phyloP scores from a whole-genome alignment of 1,284 basidiomycete species.

The Dichomitus squalens region DNA sequence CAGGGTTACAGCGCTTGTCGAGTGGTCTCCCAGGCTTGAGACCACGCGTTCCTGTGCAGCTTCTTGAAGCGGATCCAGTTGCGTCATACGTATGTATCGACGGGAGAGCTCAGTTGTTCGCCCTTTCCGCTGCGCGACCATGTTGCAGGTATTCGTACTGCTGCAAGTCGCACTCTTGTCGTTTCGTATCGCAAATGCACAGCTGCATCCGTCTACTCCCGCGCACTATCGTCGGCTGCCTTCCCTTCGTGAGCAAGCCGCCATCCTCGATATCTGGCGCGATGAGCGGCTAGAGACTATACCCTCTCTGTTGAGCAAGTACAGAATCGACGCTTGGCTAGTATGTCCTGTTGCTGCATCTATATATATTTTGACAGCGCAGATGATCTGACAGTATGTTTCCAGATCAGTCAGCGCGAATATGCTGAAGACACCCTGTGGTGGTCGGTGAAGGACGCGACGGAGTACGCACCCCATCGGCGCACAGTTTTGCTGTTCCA shows the following conservation, averaged over 20 bases:
- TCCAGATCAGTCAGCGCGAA: slow-evolving; percentile 50
- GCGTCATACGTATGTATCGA: neutral
- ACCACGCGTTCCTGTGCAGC: neutral
- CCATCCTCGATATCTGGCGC: slow-evolving; percentile 47
- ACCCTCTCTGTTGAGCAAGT: slow-evolving; percentile 44
- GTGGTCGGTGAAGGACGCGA: slow-evolving; percentile 53
- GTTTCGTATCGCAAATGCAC: slow-evolving; percentile 14
- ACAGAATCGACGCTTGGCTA: slow-evolving; percentile 48
- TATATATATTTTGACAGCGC: neutral
- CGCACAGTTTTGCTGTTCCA: slow-evolving; percentile 55
- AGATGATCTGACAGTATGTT: neutral
- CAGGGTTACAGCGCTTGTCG: slow-evolving; percentile 1
- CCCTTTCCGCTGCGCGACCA: neutral
- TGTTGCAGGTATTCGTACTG: neutral
- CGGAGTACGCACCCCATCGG: slow-evolving; percentile 50
- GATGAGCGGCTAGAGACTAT: slow-evolving; percentile 43
- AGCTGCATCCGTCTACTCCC: slow-evolving; percentile 38
- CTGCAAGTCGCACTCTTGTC: neutral
- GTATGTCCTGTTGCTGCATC: slow-evolving; percentile 28
- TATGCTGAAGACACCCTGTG: slow-evolving; percentile 58
- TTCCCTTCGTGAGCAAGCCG: slow-evolving; percentile 45
- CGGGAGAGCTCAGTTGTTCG: neutral
- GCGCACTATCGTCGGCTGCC: slow-evolving; percentile 44
- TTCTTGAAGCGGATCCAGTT: neutral
- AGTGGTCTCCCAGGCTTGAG: neutral